phyloP scores from a whole-genome alignment of 768 basidiomycete genomes.

The Pholiota microspora region DNA sequence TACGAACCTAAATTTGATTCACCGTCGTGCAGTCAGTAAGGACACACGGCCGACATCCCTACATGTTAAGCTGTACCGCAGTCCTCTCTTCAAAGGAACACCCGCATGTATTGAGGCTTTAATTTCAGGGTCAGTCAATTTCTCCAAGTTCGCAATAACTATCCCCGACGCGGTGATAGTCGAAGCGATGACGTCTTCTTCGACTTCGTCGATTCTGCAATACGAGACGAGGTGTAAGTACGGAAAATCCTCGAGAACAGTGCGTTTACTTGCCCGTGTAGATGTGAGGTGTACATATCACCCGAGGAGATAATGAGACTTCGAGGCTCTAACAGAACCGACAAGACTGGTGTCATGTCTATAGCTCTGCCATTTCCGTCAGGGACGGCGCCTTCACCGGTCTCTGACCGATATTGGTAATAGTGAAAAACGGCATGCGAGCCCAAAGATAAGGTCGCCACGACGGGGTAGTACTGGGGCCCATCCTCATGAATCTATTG shows the following conservation, averaged over 20 bases:
- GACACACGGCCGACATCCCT: slow-evolving; percentile 73
- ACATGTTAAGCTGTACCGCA: slow-evolving; percentile 83
- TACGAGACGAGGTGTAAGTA: background rate
- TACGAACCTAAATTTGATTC: background rate
- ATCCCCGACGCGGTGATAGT: slow-evolving; percentile 21
- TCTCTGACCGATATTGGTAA: slow-evolving; percentile 54
- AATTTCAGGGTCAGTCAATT: slow-evolving; percentile 41
- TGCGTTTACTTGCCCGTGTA: slow-evolving; percentile 63
- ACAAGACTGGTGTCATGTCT: slow-evolving; percentile 61
- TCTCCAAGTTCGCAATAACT: slow-evolving; percentile 56
- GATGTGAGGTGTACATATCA: slow-evolving; percentile 63
- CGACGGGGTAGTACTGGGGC: slow-evolving; percentile 81
- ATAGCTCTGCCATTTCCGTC: slow-evolving; percentile 48
- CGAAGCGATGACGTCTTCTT: slow-evolving; percentile 44
- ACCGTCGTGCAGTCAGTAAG: slow-evolving; percentile 1
- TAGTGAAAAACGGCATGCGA: slow-evolving; percentile 85
- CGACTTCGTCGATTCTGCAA: slow-evolving; percentile 56
- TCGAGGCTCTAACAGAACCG: slow-evolving; percentile 80
- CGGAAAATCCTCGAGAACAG: background rate
- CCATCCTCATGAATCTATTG: slow-evolving; percentile 90
- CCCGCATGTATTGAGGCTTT: slow-evolving; percentile 42
- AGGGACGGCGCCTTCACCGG: slow-evolving; percentile 21
- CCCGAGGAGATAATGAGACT: slow-evolving; percentile 78
- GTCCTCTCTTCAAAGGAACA: slow-evolving; percentile 52
- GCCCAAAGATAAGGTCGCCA: slow-evolving; percentile 87